A percentile compares a stretch with the other conserved stretches of the same genome.
These are phyloP conservation scores for Raffaelea albimanens DNA, from an alignment of 2,329 filamentous ascomycete genomes.

Conservation along the genomic window DNA sequence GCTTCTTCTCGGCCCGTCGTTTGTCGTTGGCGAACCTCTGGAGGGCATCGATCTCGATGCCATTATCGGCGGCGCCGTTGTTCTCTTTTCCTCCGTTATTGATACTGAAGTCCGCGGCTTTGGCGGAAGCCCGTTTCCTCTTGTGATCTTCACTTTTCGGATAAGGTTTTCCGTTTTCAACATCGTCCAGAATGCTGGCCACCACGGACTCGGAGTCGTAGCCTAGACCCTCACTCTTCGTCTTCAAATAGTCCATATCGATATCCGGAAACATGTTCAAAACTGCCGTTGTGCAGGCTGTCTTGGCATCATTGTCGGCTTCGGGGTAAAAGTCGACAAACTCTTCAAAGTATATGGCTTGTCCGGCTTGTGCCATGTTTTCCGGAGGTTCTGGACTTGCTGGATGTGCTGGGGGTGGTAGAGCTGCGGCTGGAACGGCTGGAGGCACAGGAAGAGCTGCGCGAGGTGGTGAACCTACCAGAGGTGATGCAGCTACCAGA, in stretches of 20 bases:
- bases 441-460: no score
- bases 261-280: slow-evolving; percentile 35
- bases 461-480: no score
- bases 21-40: slow-evolving; percentile 15
- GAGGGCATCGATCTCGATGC: slow-evolving; percentile 13
- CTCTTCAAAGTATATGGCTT: not conserved
- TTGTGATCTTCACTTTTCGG: slow-evolving; percentile 25
- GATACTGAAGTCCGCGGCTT: not conserved
- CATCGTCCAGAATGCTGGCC: slow-evolving; percentile 27
- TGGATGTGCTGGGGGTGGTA: no score
- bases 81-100: slow-evolving; percentile 1
- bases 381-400: no score
- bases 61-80: slow-evolving; percentile 10
- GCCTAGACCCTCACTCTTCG: slow-evolving; percentile 16
- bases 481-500: no score
- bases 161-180: slow-evolving; percentile 29
- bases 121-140: slow-evolving; percentile 26
- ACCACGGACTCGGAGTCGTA: slow-evolving; percentile 25
- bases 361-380: not conserved
- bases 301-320: slow-evolving; percentile 1
- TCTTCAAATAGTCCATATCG: slow-evolving; percentile 26
- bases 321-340: not conserved
- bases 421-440: no score
- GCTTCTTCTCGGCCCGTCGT: slow-evolving; percentile 8
- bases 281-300: slow-evolving; percentile 21